Evolutionary conservation across 2,329 filamentous ascomycete genomes (phyloP).

Genomic region (Sporothrix dimorphospora): DNA sequence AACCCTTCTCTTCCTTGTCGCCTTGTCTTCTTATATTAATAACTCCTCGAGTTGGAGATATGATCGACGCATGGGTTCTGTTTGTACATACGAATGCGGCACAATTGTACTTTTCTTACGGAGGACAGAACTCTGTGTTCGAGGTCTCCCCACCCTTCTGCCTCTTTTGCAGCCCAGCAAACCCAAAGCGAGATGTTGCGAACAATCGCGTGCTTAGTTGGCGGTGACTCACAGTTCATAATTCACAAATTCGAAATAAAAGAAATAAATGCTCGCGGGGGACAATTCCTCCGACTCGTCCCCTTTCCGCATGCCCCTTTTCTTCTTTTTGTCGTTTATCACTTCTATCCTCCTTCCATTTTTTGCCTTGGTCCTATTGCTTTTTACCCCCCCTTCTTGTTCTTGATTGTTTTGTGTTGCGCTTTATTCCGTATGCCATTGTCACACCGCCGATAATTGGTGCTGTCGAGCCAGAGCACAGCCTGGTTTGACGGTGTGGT

Average conservation of each 20-base stretch:
- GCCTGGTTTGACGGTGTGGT: conserved; percentile 23
- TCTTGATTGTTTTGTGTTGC: neutral
- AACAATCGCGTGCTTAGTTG: conserved; percentile 25
- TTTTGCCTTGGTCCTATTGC: neutral
- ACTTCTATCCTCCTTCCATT: neutral
- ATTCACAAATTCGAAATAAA: neutral
- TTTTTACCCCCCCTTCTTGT: neutral
- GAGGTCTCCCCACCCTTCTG: neutral
- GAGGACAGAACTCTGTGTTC: neutral
- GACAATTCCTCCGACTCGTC: neutral
- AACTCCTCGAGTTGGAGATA: neutral
- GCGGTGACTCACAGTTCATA: conserved; percentile 19
- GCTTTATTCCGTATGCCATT: neutral
- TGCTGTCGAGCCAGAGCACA: neutral
- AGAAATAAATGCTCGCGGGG: conserved; percentile 6
- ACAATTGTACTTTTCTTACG: neutral
- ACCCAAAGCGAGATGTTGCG: neutral
- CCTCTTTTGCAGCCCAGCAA: neutral
- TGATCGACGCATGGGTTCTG: neutral
- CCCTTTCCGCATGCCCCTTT: too few species aligned
- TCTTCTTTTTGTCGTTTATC: too few species aligned
- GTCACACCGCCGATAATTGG: conserved; percentile 23
- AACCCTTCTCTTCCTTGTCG: neutral
- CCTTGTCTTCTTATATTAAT: neutral
- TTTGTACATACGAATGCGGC: neutral